Base-by-base conservation (phyloP, 345 rosid species). In the Populus pruinosa region DNA sequence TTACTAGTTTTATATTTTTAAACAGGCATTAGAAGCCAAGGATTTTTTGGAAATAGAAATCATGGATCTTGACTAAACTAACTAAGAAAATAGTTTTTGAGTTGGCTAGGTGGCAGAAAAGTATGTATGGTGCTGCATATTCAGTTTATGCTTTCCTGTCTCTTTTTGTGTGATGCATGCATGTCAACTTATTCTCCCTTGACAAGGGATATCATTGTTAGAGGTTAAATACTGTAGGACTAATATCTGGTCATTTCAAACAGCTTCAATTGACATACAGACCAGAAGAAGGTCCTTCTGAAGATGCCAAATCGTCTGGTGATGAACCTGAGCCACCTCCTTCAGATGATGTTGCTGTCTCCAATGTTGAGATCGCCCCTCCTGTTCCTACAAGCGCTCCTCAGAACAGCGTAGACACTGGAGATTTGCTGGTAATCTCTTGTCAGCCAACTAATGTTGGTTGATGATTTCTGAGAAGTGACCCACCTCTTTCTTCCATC, bases 241-340 rank as follows among this genome's bases (percentile, higher is more conserved):
- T 87, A 82, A 89, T 77, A 62, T 74, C 41, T 59, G 16, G 18
- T 33, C 39, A 35, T 72, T 80, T 49, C 61, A 23, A 79, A 81
- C 88, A 92, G 97, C 93, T 92, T 82, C 87, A 84, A 67, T 82
- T 93, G 73, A 93, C 98, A 3, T 92, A 93, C 83, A 87, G 84
- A 80, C 97, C 92, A 17, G 99, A 93, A 67, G 94, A 96, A 75
- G 90, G 81, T 73, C 86, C 87, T 44, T 76, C 87, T 21, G 94
- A 92, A 87, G 93, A 89, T 72, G 61, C 82, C 63, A 84, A 83
- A 74, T 76, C 77, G 25, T 69, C 91, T 16, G 82, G 75, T 75
- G 93, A 84, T 53, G 97, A 92, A 81, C 90, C 87, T 63, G 97
- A 91, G 83, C 82, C 88, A 44, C 79, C 83, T 5, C 87, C 92